phyloP scores from a whole-genome alignment of 495 filamentous ascomycete genomes.

The Talaromyces nanjingensis region DNA sequence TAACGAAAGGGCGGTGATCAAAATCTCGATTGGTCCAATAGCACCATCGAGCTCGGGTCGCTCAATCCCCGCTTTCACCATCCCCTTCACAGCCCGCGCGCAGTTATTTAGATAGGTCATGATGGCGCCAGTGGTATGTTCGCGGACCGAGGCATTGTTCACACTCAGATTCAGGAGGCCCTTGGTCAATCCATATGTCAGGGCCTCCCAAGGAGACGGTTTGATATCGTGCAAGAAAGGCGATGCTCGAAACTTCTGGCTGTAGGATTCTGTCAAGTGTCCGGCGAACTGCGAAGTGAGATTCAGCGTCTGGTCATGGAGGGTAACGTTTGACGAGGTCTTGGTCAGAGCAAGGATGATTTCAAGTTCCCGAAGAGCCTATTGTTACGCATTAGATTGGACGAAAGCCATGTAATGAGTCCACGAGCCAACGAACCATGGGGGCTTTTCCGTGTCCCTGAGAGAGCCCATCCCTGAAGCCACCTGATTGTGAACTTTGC shows the following conservation, averaged over 20 bases:
- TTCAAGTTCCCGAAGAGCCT: slow-evolving; percentile 77
- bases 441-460: slow-evolving; percentile 31
- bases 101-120: slow-evolving; percentile 63
- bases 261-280: slow-evolving; percentile 76
- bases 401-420: slow-evolving; percentile 1
- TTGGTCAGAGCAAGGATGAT: slow-evolving; percentile 83
- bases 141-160: slow-evolving; percentile 57
- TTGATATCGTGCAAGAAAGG: slow-evolving; percentile 75
- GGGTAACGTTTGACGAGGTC: slow-evolving; percentile 65
- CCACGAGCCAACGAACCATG: slow-evolving; percentile 34
- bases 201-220: slow-evolving; percentile 83
- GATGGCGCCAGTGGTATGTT: slow-evolving; percentile 52
- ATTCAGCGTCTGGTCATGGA: slow-evolving; percentile 61
- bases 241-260: slow-evolving; percentile 68
- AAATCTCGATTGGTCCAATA: slow-evolving; percentile 47
- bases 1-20: slow-evolving; percentile 71
- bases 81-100: slow-evolving; percentile 40
- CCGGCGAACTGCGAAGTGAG: slow-evolving; percentile 66
- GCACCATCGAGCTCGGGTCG: slow-evolving; percentile 44
- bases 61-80: slow-evolving; percentile 21
- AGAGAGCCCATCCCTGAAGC: slow-evolving; percentile 11
- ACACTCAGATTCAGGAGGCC: slow-evolving; percentile 74
- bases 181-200: slow-evolving; percentile 68
- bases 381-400: slow-evolving; percentile 17
- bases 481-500: slow-evolving; percentile 23